Percentiles rank a stretch among this genome's conserved stretches.
Evolutionary conservation across 225 moss, liverwort and hornwort species (phyloP).

Genomic region (Anthoceros angustus): DNA sequence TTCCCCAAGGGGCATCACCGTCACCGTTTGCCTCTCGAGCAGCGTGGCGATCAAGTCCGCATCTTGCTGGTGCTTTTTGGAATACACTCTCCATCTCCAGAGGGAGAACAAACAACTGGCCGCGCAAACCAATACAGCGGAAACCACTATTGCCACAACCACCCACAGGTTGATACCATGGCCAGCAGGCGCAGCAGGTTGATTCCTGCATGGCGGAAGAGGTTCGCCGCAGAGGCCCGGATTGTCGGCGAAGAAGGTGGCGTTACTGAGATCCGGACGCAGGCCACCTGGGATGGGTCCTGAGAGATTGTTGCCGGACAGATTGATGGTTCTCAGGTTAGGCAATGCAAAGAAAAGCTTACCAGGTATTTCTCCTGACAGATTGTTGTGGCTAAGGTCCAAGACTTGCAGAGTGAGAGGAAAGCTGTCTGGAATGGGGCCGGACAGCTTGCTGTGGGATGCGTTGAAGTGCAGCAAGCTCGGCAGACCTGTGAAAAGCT

Average conservation of each 20-base stretch:
- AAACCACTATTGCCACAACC: conserved; percentile 3
- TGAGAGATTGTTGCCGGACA: conserved; percentile 8
- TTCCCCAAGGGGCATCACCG: conserved; percentile 5
- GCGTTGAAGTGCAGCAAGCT: no score
- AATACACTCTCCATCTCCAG: conserved; percentile 11
- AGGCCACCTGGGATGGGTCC: conserved; percentile 3
- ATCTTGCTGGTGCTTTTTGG: conserved; percentile 10
- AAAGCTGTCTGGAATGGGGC: neutral
- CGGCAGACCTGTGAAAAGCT: no score
- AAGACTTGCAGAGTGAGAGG: conserved; percentile 2
- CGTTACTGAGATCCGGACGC: neutral
- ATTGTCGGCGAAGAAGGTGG: conserved; percentile 6
- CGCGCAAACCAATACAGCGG: neutral
- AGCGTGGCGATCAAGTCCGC: conserved; percentile 12
- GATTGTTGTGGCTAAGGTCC: no score
- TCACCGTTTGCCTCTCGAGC: conserved; percentile 8
- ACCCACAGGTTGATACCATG: conserved; percentile 4
- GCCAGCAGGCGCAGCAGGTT: no score
- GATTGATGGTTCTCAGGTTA: no score
- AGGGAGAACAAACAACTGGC: neutral
- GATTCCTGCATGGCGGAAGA: no score
- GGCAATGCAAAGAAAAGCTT: no score
- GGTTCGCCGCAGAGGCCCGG: neutral
- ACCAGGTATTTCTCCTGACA: no score
- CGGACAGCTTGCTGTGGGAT: no score